Evolutionary conservation across 2,329 filamentous ascomycete genomes (phyloP).

Genomic region (Xylariaceae sp.): DNA sequence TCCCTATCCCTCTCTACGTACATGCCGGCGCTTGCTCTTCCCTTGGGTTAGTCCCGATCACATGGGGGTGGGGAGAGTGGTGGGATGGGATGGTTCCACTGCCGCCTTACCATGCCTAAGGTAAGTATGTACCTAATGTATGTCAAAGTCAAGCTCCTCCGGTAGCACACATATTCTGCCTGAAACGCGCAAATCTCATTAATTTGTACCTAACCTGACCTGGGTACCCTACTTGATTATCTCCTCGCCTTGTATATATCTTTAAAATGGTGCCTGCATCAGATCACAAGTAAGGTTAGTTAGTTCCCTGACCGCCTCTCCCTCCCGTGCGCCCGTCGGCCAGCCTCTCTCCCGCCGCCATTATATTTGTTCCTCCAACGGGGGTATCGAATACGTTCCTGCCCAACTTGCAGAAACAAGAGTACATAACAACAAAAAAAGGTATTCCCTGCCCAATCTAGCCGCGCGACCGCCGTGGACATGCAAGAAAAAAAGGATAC

Average conservation of each 20-base stretch:
- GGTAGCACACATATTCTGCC: constrained; percentile 18
- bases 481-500: constrained; percentile 19
- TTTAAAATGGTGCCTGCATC: constrained; percentile 16
- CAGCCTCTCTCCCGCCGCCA: constrained; percentile 13
- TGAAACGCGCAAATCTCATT: constrained; percentile 16
- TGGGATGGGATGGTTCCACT: too few relatives aligned
- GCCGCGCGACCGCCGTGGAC: constrained; percentile 16
- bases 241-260: constrained; percentile 15
- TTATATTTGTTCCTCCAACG: constrained; percentile 11
- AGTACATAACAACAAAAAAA: constrained; percentile 13
- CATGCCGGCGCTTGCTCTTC: constrained; percentile 1
- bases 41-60: too few relatives aligned
- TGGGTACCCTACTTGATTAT: too few relatives aligned
- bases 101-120: too few relatives aligned
- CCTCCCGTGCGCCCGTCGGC: too few relatives aligned
- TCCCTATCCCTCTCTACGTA: constrained; percentile 6
- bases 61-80: too few relatives aligned
- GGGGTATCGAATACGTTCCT: constrained; percentile 26
- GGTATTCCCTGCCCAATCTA: constrained; percentile 19
- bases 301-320: too few relatives aligned
- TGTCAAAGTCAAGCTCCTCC: too few relatives aligned
- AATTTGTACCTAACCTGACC: too few relatives aligned
- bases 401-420: constrained; percentile 10
- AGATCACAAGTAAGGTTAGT: too few relatives aligned
- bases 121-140: too few relatives aligned